Conservation (phyloP, 768 basidiomycete species). For the Xerocomus potaroensis region DNA sequence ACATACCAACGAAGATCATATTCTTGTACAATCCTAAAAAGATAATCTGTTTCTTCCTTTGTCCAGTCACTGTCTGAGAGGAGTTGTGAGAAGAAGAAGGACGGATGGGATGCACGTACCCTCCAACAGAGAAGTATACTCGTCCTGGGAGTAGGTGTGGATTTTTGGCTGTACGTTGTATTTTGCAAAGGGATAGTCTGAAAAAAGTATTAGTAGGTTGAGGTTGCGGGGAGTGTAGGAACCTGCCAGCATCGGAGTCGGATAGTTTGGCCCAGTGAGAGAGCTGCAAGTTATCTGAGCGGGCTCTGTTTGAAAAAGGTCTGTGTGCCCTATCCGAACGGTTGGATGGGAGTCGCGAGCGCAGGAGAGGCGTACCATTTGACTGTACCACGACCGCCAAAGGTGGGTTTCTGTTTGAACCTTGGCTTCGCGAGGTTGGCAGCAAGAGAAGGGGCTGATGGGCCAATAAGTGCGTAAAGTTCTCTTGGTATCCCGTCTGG, state of each 20-base stretch:
- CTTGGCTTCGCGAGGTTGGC: conserved; percentile 76
- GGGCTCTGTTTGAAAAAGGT: conserved; percentile 67
- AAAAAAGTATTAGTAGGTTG: not conserved
- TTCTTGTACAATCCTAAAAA: conserved; percentile 73
- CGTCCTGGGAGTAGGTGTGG: conserved; percentile 78
- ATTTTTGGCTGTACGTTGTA: conserved; percentile 68
- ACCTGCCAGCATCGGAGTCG: conserved; percentile 53
- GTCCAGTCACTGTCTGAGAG: conserved; percentile 76
- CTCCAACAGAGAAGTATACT: conserved; percentile 77
- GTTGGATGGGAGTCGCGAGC: not conserved
- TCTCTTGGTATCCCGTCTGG: conserved; percentile 92
- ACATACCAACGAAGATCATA: conserved; percentile 91
- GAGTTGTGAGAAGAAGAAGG: not conserved
- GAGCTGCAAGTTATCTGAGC: conserved; percentile 64
- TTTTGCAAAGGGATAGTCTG: conserved; percentile 78
- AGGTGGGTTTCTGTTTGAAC: conserved; percentile 81
- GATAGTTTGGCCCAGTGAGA: conserved; percentile 79
- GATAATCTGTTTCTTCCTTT: conserved; percentile 89
- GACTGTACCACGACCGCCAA: conserved; percentile 55
- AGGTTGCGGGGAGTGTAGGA: not conserved
- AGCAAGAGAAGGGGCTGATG: conserved; percentile 81
- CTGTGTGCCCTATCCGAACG: conserved; percentile 64
- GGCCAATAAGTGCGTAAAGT: conserved; percentile 92
- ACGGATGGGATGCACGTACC: conserved; percentile 38
- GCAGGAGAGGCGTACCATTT: conserved; percentile 56